phyloP scores from a whole-genome alignment of 805 yeast species.

The Isabelozyma pseudorhagii region DNA sequence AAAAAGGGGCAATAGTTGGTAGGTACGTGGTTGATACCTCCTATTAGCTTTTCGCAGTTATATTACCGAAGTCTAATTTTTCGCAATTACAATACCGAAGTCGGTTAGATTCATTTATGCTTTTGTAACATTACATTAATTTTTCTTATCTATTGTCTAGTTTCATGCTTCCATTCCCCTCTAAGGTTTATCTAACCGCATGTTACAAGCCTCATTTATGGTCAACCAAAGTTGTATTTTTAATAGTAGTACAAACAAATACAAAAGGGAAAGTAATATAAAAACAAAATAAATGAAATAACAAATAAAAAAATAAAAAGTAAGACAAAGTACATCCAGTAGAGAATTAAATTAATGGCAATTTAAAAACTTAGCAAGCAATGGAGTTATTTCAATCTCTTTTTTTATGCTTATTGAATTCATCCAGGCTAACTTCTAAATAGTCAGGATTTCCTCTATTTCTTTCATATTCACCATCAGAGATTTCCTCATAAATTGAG shows the following conservation, averaged over 20 bases:
- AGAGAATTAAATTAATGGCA: conserved; percentile 1
- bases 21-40: conserved; percentile 83
- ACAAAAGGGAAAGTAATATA: neutral
- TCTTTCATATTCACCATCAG: conserved; percentile 43
- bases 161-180: too few relatives aligned
- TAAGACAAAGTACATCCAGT: conserved; percentile 1
- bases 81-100: neutral
- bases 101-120: too few relatives aligned
- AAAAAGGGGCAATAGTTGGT: conserved; percentile 80
- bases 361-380: neutral
- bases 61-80: neutral
- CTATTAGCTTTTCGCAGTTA: conserved; percentile 31
- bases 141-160: too few relatives aligned
- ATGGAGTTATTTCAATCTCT: too few relatives aligned
- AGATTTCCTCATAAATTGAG: conserved; percentile 46
- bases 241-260: neutral
- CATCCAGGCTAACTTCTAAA: conserved; percentile 32
- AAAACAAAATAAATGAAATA: neutral
- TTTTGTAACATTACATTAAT: too few relatives aligned
- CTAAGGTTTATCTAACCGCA: too few relatives aligned
- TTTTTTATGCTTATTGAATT: conserved; percentile 17
- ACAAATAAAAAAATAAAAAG: neutral
- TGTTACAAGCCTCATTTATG: too few relatives aligned
- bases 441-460: conserved; percentile 49
- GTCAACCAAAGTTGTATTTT: too few relatives aligned